Evolutionary conservation across 2,329 filamentous ascomycete species (phyloP).

Genomic region (Cryphonectria parasitica): DNA sequence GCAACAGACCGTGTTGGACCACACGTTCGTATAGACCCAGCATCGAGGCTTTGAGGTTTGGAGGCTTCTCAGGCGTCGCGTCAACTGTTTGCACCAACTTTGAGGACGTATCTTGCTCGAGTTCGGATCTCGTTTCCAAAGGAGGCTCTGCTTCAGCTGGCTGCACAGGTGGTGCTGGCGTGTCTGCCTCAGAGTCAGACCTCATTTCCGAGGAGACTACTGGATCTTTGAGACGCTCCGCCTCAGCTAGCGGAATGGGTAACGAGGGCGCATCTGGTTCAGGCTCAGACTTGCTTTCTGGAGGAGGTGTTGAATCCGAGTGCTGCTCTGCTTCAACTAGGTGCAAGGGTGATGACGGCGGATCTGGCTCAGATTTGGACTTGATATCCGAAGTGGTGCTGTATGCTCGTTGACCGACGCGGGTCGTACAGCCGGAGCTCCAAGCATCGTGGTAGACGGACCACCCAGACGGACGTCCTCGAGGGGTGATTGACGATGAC

Average conservation of each 20-base stretch:
- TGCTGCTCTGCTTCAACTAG: not conserved
- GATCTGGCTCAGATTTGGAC: not conserved
- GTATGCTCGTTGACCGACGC: not conserved
- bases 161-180: too few species aligned
- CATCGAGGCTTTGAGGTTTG: not conserved
- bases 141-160: not conserved
- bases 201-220: not conserved
- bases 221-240: too few species aligned
- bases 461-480: not conserved
- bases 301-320: too few species aligned
- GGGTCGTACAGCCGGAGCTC: not conserved
- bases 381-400: not conserved
- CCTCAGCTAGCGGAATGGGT: too few species aligned
- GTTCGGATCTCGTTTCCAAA: not conserved
- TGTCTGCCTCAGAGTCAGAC: not conserved
- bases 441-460: not conserved
- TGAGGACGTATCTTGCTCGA: not conserved
- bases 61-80: not conserved
- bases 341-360: not conserved
- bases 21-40: not conserved
- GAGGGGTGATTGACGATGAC: not conserved
- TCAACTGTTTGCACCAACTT: not conserved
- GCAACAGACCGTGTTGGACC: constrained; percentile 12
- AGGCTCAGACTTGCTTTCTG: too few species aligned
- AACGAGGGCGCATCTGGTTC: too few species aligned